Evolutionary conservation across 805 yeast genomes (phyloP).

Genomic region (Lipomyces spencermartinsiae): DNA sequence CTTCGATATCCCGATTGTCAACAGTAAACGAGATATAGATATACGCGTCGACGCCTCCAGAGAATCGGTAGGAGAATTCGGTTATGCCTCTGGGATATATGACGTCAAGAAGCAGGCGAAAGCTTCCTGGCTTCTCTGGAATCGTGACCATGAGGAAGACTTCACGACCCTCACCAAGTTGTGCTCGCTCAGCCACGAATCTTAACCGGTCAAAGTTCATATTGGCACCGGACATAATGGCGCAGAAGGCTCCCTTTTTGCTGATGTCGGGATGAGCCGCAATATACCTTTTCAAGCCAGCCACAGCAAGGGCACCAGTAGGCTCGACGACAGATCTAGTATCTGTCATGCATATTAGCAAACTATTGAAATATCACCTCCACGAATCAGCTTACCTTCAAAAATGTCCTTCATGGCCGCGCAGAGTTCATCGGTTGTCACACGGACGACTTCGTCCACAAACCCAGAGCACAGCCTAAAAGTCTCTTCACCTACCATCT

Average conservation of each 20-base stretch:
- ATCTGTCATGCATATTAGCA: conserved; percentile 51
- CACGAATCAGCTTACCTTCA: conserved; percentile 50
- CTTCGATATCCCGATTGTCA: conserved; percentile 71
- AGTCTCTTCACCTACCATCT: conserved; percentile 86
- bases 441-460: conserved; percentile 88
- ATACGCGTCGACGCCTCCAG: conserved; percentile 60
- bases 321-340: conserved; percentile 95
- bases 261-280: conserved; percentile 71
- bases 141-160: conserved; percentile 88
- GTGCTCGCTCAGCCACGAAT: conserved; percentile 96
- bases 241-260: conserved; percentile 71
- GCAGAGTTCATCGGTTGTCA: conserved; percentile 89
- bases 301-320: conserved; percentile 94
- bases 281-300: conserved; percentile 88
- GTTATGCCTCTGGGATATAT: conserved; percentile 90
- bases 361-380: not conserved
- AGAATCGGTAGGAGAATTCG: conserved; percentile 88
- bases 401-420: conserved; percentile 97
- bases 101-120: conserved; percentile 72
- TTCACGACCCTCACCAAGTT: conserved; percentile 97
- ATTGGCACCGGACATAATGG: conserved; percentile 93
- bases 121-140: conserved; percentile 93
- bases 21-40: conserved; percentile 90
- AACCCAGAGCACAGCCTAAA: conserved; percentile 76
- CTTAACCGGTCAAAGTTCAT: conserved; percentile 97